These are phyloP conservation scores for Ophiocordyceps camponoti-rufipedis DNA, from an alignment of 2,329 filamentous ascomycete species.

Conservation along the genomic window DNA sequence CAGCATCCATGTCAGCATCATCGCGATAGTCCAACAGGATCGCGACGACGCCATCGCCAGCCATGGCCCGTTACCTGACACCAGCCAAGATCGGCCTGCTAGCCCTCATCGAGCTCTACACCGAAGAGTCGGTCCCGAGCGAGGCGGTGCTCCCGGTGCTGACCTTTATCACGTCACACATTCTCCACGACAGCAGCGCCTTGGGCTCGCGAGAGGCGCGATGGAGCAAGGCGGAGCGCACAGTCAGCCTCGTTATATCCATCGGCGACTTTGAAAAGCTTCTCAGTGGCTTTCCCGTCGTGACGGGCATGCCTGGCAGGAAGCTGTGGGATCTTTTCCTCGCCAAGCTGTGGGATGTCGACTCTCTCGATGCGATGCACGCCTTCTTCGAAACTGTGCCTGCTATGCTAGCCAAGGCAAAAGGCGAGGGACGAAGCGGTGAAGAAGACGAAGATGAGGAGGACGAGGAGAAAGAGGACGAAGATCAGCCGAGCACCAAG, in stretches of 20 bases:
- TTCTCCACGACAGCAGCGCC: slow-evolving; percentile 29
- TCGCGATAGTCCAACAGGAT: too few relatives aligned
- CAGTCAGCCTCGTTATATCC: slow-evolving; percentile 32
- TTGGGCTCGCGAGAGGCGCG: slow-evolving; percentile 12
- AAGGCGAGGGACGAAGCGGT: slow-evolving; percentile 38
- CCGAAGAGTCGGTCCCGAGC: slow-evolving; percentile 48
- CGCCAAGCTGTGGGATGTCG: slow-evolving; percentile 63
- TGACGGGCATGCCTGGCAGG: slow-evolving; percentile 48
- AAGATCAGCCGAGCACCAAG: slow-evolving; percentile 12
- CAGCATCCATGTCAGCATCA: too few relatives aligned
- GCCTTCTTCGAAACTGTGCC: slow-evolving; percentile 49
- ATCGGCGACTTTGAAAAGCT: slow-evolving; percentile 41
- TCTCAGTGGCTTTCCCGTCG: slow-evolving; percentile 31
- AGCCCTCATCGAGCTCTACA: slow-evolving; percentile 66
- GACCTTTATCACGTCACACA: slow-evolving; percentile 58
- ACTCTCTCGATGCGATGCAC: slow-evolving; percentile 66
- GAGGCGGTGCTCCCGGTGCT: slow-evolving; percentile 57
- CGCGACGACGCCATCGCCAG: not conserved
- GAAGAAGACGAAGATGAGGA: slow-evolving; percentile 36
- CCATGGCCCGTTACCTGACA: slow-evolving; percentile 71
- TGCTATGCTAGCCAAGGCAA: slow-evolving; percentile 40
- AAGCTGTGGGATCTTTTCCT: slow-evolving; percentile 82
- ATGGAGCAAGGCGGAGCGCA: slow-evolving; percentile 30
- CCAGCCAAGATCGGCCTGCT: slow-evolving; percentile 75
- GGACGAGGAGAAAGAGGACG: slow-evolving; percentile 31